These are phyloP conservation scores for Colletotrichum phormii DNA, from an alignment of 2,329 filamentous ascomycete genomes.

Conservation along the genomic window DNA sequence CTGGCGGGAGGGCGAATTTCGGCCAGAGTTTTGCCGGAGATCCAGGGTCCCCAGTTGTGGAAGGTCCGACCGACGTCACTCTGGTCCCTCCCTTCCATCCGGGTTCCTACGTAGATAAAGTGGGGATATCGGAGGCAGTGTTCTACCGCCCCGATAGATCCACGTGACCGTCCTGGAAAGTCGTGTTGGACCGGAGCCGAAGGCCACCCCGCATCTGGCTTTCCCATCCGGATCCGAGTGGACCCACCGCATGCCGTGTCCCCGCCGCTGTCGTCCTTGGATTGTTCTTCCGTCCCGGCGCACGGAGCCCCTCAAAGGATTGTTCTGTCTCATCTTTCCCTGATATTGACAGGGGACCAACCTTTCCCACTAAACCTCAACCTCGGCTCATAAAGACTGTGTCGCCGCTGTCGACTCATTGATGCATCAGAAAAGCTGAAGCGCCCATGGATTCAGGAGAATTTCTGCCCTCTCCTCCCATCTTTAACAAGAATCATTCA, in stretches of 20 bases:
- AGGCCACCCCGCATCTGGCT: fast-evolving
- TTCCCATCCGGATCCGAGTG: background rate
- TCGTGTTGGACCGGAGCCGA: background rate
- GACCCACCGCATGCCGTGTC: no score
- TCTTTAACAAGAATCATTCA: background rate
- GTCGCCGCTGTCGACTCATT: constrained; percentile 8
- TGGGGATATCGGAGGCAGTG: background rate
- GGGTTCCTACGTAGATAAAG: no score
- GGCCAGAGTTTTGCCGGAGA: constrained; percentile 32
- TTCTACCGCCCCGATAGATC: background rate
- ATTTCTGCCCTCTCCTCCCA: constrained; percentile 2
- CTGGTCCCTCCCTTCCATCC: background rate
- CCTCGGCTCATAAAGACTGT: constrained; percentile 8
- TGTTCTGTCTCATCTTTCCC: background rate
- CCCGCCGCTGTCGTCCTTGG: background rate
- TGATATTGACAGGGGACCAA: constrained; percentile 1
- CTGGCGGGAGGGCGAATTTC: background rate
- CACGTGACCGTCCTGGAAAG: background rate
- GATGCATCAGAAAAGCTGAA: background rate
- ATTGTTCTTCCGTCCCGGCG: constrained; percentile 19
- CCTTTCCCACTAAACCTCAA: background rate
- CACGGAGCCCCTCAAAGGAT: constrained; percentile 10
- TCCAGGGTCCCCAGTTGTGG: constrained; percentile 29
- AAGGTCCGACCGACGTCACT: constrained; percentile 24
- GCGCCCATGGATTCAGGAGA: background rate